Conservation (phyloP, 768 basidiomycete genomes). For the Boletellus emodensis region DNA sequence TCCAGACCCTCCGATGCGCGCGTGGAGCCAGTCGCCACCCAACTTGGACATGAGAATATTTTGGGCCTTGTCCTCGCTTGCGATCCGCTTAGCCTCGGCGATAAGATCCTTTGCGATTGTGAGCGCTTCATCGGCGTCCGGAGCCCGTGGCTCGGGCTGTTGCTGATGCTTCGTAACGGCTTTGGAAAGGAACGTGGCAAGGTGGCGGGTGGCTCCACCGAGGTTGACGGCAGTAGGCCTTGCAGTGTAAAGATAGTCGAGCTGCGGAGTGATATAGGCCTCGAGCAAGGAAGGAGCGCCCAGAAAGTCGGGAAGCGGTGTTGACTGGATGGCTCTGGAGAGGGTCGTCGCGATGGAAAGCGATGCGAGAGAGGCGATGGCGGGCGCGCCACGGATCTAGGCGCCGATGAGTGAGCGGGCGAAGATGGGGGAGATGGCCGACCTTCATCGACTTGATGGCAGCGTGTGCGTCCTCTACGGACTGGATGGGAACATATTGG, state of each 20-base stretch:
- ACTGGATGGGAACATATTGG: constrained; percentile 63
- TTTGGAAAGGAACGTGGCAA: constrained; percentile 45
- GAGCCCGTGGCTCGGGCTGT: constrained; percentile 8
- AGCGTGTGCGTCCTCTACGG: constrained; percentile 81
- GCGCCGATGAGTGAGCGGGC: background rate
- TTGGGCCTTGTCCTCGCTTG: constrained; percentile 81
- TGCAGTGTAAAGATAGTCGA: constrained; percentile 76
- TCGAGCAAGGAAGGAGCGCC: constrained; percentile 49
- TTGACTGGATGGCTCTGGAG: constrained; percentile 44
- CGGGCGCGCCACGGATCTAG: constrained; percentile 88
- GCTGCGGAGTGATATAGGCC: constrained; percentile 50
- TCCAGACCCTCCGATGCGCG: constrained; percentile 33
- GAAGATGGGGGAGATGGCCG: background rate
- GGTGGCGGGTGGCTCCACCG: constrained; percentile 74
- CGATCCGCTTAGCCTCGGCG: constrained; percentile 68
- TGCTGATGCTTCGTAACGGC: constrained; percentile 16
- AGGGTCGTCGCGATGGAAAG: constrained; percentile 70
- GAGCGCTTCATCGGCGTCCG: constrained; percentile 36
- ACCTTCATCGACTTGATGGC: constrained; percentile 98
- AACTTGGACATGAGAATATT: constrained; percentile 81
- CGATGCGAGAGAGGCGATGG: constrained; percentile 89
- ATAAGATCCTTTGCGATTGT: constrained; percentile 58
- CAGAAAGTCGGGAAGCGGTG: constrained; percentile 52
- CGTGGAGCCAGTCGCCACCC: constrained; percentile 83
- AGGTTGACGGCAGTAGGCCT: constrained; percentile 98